Conservation (phyloP, 1,284 basidiomycete genomes). For the Ustilago vetiveriae region DNA sequence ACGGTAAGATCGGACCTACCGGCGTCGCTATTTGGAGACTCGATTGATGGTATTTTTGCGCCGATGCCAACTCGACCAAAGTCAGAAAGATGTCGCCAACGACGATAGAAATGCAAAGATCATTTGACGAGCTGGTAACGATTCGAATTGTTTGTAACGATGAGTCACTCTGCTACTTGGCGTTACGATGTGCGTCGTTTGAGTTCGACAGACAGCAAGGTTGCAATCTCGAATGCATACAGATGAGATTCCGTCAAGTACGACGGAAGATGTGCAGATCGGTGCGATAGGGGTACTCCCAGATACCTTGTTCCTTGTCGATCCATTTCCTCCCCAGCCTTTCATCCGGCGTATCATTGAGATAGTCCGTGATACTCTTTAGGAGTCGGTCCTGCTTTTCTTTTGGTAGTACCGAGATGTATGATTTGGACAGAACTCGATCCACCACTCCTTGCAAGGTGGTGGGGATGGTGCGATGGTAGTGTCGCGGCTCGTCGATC, state of each 20-base stretch:
- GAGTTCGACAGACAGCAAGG: too few relatives aligned
- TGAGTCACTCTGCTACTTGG: too few relatives aligned
- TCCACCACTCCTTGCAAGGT: constrained; percentile 51
- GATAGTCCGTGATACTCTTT: constrained; percentile 17
- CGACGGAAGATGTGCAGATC: constrained; percentile 52
- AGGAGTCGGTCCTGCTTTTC: constrained; percentile 40
- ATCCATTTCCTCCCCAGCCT: constrained; percentile 55
- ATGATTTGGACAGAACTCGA: constrained; percentile 54
- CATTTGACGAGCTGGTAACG: too few relatives aligned
- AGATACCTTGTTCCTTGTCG: constrained; percentile 55
- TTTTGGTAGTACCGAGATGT: constrained; percentile 54
- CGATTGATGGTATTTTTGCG: too few relatives aligned
- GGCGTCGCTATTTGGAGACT: constrained; percentile 39
- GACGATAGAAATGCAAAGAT: too few relatives aligned
- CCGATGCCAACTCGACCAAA: too few relatives aligned
- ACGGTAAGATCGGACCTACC: constrained; percentile 27
- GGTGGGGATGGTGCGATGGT: constrained; percentile 51
- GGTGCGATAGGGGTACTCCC: constrained; percentile 53
- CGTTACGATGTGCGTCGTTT: too few relatives aligned
- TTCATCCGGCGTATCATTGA: constrained; percentile 38
- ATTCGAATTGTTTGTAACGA: too few relatives aligned
- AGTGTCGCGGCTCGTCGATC: constrained; percentile 34
- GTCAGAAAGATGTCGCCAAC: too few relatives aligned
- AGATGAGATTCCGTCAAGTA: too few relatives aligned
- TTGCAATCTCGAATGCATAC: too few relatives aligned